Conservation (phyloP, 768 basidiomycete genomes). For the Boletus rufocinnamomeus region DNA sequence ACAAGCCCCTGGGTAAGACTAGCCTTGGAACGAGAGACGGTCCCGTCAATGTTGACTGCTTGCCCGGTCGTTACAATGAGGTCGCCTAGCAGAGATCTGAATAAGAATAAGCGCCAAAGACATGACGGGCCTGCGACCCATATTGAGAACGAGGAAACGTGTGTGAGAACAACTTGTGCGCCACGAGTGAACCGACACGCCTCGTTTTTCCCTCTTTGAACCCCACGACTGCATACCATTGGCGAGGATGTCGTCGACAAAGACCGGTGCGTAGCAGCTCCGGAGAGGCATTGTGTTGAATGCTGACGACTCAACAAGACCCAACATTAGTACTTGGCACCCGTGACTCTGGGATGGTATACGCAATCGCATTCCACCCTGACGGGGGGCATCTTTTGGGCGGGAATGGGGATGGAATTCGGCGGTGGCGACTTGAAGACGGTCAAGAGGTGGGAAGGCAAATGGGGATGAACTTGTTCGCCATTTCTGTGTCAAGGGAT, state of each 20-base stretch:
- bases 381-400: neutral
- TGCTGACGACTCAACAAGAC: neutral
- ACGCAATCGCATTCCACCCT: neutral
- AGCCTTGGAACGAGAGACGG: no score
- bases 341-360: neutral
- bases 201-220: neutral
- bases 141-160: no score
- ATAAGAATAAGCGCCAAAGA: no score
- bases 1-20: no score
- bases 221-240: neutral
- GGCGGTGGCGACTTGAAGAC: neutral
- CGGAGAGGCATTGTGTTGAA: no score
- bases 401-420: neutral
- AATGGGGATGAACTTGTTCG: fast-evolving
- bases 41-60: no score
- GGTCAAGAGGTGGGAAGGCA: neutral
- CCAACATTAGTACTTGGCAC: neutral
- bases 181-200: no score
- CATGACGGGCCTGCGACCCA: no score
- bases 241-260: neutral
- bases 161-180: no score
- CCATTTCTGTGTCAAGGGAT: neutral
- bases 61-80: no score
- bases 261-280: neutral
- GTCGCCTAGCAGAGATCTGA: no score